Base-by-base conservation (phyloP, 2,329 filamentous ascomycete genomes). In the Endoconidiophora laricicola region DNA sequence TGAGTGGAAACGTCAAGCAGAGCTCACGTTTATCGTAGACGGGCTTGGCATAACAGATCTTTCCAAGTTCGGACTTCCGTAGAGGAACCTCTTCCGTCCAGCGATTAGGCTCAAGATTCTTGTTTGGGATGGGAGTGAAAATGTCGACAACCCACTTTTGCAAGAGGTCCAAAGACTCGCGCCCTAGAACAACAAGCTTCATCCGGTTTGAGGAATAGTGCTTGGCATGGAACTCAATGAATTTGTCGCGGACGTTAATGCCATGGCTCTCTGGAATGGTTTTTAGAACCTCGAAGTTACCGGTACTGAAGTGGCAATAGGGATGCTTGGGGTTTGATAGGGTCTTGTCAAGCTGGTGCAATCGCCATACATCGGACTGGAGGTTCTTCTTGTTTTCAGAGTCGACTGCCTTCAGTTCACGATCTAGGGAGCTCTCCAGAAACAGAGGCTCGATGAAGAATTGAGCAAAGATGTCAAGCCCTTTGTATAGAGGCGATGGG, bases 351-450 rank as follows among this genome's bases (percentile, higher is more conserved):
- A 95, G 72, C 65, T 95, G 88, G 59, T 90, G 79, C 55, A 94
- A 67, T 14, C 88, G 78, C 86, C 88, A 94, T 50, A 76, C 75
- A 60, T 95, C 88, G 61, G 78, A 90, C 66, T 95, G 88, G 45
- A 95, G 69, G 58, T 95, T 95, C 74, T 95, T 95, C 73, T 94
- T 94, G 68, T 95, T 94, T 64, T 95, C 88, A 4, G 87, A 94
- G 60, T 95, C 87, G 18, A 95, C 88, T 1, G 88, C 88, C 56
- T 76, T 79, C 55, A 95, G 70, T 66, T 95, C 88, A 46, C 88
- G 77, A 58, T 95, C 88, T 45, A 95, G 65, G 0, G 87, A 91
- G 56, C 79, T 86, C 49, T 82, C 79, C 7, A 93, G 72, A 63
- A 95, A 95, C 33, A 95, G 72, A 0, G 88, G 88, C 54, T 83